Evolutionary conservation across 2,329 filamentous ascomycete genomes (phyloP), one percentile per base, ranked within the genome.

Genomic region (Rugonectria rugulosa): DNA sequence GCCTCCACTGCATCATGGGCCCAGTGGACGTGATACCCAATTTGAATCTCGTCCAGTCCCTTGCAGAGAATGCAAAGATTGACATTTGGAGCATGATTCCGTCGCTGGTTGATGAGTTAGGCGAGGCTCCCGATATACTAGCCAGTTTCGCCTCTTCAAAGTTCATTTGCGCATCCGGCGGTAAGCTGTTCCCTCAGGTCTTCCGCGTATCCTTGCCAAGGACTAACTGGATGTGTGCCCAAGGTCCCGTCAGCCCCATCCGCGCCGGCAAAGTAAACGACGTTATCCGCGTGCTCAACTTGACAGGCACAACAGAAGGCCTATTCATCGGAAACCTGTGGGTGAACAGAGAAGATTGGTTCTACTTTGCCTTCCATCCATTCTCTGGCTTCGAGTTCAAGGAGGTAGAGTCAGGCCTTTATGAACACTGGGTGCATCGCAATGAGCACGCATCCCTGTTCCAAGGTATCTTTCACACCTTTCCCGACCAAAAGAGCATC

Each of bases 61-160:
- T 77, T 0, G 67, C 69, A 2, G 70, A 75, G 1, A 54, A 68
- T 27, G 66, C 64, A 0, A 70, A 71, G 9, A 72, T 78, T 24
- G 71, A 73, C 27, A 73, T 75, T 12, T 75, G 73, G 73, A 72
- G 68, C 41, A 72, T 75, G 68, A 67, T 75, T 0, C 73, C 73
- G 1, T 75, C 72, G 0, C 66, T 74, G 12, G 67, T 69, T 0
- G 72, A 75, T 15, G 73, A 75, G 49, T 47, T 69, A 8, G 73
- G 61, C 41, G 72, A 70, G 53, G 65, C 58, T 2, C 70, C 60
- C 2, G 69, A 70, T 2, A 59, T 75, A 0, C 52, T 75, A 41
- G 56, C 60, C 19, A 73, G 73, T 38, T 58, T 75, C 40, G 59
- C 59, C 43, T 19, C 57, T 1, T 70, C 72, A 0, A 73, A 73